phyloP scores from a whole-genome alignment of 306 rosid genomes.

The Trifolium subterraneum region DNA sequence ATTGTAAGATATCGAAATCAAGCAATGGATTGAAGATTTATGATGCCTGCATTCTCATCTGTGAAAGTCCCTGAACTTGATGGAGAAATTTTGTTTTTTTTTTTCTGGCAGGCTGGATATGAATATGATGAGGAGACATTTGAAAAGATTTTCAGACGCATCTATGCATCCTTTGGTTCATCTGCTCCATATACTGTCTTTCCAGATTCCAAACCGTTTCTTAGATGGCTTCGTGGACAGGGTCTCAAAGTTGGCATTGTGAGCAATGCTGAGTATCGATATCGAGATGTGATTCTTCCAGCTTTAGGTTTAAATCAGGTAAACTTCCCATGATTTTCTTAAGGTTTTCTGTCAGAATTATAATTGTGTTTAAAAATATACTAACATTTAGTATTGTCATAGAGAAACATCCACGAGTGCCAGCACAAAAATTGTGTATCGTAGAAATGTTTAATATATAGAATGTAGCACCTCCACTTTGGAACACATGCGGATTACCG shows the following conservation, averaged over 20 bases:
- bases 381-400: too few relatives aligned
- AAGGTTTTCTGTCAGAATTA: constrained; percentile 15
- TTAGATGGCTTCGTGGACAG: constrained; percentile 78
- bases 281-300: constrained; percentile 90
- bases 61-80: constrained; percentile 16
- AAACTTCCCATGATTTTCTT: constrained; percentile 18
- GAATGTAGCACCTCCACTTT: constrained; percentile 22
- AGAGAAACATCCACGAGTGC: constrained; percentile 2
- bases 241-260: constrained; percentile 85
- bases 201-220: constrained; percentile 88
- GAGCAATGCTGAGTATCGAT: constrained; percentile 91
- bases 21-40: constrained; percentile 27
- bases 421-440: background rate
- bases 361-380: background rate
- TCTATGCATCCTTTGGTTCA: constrained; percentile 90
- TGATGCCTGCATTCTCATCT: constrained; percentile 24
- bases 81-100: constrained; percentile 45
- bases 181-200: constrained; percentile 86
- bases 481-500: background rate
- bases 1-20: constrained; percentile 15
- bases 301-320: constrained; percentile 81
- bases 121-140: constrained; percentile 94
- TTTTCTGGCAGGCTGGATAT: constrained; percentile 87
- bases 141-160: constrained; percentile 91
- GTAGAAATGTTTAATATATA: constrained; percentile 1